Evolutionary conservation across 176 grass and related monocot species (phyloP), one percentile per base, ranked within the genome.

Genomic region (Bromus sterilis): DNA sequence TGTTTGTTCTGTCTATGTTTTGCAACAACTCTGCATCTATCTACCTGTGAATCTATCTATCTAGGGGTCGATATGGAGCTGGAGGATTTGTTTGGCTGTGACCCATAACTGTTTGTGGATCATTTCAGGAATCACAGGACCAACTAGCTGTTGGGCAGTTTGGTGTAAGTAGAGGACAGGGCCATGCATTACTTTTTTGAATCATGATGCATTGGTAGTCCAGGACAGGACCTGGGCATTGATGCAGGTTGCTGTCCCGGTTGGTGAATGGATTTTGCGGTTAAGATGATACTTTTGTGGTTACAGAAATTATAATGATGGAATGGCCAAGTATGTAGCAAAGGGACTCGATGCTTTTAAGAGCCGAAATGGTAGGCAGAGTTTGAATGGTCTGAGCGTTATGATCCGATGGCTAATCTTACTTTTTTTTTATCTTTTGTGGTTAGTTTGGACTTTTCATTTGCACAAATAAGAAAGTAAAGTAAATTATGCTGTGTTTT

Each of bases 1-100:
- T 46, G 25, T n/a, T 34, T 56, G 48, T 80, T 80, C 14, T 80
- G 78, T 39, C 37, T 21, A 48, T n/a, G 25, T 15, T 37, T 57
- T 56, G 79, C 31, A 30, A 42, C 26, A 72, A 72, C 69, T 48
- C 70, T 73, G 70, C 42, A 31, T 73, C 70, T 31, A 67, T 67
- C 64, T 66, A 35, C 32, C 20, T 53, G 21, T 53, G 18, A 44
- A 0, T 25, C 61, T 66, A 66, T 48, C 26, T 23, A 79, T 68
- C 31, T 67, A 80, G 63, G 21, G 44, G 64, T 69, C 42, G 55
- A 63, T 21, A 14, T 71, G 76, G 56, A 59, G 18, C 79, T 25
- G 4, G 34, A 62, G 36, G 36, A 42, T 61, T 61, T 24, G 20
- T 74, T 34, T 28, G 35, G 9, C 39, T 67, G 20, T 39, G n/a